Evolutionary conservation across 345 rosid genomes (phyloP), one percentile per base, ranked within the genome.

Genomic region (Eucalyptus erythrocorys): DNA sequence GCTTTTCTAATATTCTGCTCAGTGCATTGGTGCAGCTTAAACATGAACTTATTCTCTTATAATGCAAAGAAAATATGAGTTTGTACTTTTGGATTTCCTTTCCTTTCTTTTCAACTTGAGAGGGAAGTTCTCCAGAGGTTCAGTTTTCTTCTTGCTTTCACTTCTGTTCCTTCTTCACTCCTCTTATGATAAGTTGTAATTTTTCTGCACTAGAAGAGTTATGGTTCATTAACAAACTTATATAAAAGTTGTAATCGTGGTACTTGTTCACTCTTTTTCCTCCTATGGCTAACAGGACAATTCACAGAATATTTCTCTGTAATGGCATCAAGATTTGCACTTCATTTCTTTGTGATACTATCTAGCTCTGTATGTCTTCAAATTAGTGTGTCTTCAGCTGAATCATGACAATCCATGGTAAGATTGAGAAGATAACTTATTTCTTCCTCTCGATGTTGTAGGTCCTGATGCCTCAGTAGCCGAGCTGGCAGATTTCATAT

Each of bases 401-500:
- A 76, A 76, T 40, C 30, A 76, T 22, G 27, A 76, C 30, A 40
- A 76, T 6, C 27, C 47, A 22, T 76, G 47, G 15, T 76, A 76
- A 9, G 30, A 40, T 40, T 40, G 27, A 76, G 47, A 76, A 40
- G 84, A 76, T 76, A 40, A 40, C 47, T 40, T 76, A 40, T 76
- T 3, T 40, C 84, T 76, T 76, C 84, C 84, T 76, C 84, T 76
- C 47, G 10, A 86, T 37, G n/a, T 90, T 81, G 42, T 85, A 97
- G 99, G 98, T 87, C 91, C 94, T 14, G 91, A 92, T 53, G 93
- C 95, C 88, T 88, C 95, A 34, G 89, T 96, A 47, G 93, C 89
- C 7, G 96, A 94, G 89, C 91, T 96, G 89, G 93, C 96, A 3
- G 99, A 96, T 92, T 96, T 96, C 87, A 93, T 97, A 24, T 92